phyloP scores from a whole-genome alignment of 1,139 yeast genomes.

The Sugiyamaella japonica region DNA sequence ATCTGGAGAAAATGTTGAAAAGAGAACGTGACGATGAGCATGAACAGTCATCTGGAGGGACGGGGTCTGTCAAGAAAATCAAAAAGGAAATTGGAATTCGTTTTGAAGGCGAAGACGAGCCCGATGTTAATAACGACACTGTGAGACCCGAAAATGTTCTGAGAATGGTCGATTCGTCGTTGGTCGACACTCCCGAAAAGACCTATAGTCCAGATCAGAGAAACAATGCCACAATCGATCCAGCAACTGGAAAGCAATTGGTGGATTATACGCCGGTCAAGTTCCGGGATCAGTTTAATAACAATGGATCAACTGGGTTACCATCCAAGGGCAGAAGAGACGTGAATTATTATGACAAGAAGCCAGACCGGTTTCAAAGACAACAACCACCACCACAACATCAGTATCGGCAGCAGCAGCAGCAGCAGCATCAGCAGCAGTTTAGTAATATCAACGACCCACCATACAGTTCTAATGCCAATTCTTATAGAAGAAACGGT shows the following conservation, averaged over 20 bases:
- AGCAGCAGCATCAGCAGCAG: neutral
- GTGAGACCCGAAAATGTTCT: constrained; percentile 42
- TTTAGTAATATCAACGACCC: neutral
- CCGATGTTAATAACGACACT: constrained; percentile 35
- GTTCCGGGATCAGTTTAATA: constrained; percentile 9
- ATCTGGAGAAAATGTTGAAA: constrained; percentile 24
- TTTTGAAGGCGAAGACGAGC: constrained; percentile 33
- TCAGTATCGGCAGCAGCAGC: neutral
- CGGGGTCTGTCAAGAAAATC: constrained; percentile 25
- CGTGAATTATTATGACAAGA: neutral
- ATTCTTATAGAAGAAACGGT: neutral
- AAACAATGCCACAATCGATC: neutral
- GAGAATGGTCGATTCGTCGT: constrained; percentile 44
- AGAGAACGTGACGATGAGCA: constrained; percentile 31
- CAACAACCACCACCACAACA: neutral
- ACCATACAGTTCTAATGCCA: neutral
- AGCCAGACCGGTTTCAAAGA: neutral
- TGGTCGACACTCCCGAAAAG: constrained; percentile 41
- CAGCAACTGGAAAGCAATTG: constrained; percentile 8
- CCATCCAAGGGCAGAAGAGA: no score
- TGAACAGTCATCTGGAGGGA: constrained; percentile 21
- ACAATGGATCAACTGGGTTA: neutral
- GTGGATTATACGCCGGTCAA: constrained; percentile 14
- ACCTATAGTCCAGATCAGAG: constrained; percentile 6
- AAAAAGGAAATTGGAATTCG: constrained; percentile 30